Evolutionary conservation across 345 rosid genomes (phyloP).

Genomic region (Trapa bicornis): DNA sequence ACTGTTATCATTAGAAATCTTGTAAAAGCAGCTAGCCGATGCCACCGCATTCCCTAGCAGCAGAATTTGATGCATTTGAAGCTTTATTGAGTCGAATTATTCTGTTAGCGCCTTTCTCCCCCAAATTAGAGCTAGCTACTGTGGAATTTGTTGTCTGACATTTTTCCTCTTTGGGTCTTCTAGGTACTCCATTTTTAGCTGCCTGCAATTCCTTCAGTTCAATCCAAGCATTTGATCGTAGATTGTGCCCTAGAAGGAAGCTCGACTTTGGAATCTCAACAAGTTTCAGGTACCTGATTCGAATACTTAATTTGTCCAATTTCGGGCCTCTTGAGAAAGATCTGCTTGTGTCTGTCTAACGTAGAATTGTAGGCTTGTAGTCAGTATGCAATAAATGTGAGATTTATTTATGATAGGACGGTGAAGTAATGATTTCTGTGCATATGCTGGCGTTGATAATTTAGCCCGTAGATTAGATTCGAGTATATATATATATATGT

Average conservation of each 20-base stretch:
- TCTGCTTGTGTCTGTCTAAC: not conserved
- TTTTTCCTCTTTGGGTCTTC: constrained; percentile 2
- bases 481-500: no score
- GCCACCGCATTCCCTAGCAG: not conserved
- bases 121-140: no score
- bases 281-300: not conserved
- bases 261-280: not conserved
- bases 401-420: not conserved
- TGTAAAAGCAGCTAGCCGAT: not conserved
- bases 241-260: constrained; percentile 1
- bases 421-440: not conserved
- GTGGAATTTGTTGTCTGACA: not conserved
- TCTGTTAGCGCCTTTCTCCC: not conserved
- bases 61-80: not conserved
- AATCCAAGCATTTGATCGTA: constrained; percentile 17
- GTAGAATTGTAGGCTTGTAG: not conserved
- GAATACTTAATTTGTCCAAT: not conserved
- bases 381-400: not conserved
- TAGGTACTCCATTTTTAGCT: constrained; percentile 28
- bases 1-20: not conserved
- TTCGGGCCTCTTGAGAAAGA: not conserved
- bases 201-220: constrained; percentile 23
- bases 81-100: not conserved
- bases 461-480: not conserved
- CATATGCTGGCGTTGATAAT: not conserved